A percentile compares a stretch with the other conserved stretches of the same genome.
Conservation (phyloP, 73 alveolate genomes). For the Uronychia setigera region DNA sequence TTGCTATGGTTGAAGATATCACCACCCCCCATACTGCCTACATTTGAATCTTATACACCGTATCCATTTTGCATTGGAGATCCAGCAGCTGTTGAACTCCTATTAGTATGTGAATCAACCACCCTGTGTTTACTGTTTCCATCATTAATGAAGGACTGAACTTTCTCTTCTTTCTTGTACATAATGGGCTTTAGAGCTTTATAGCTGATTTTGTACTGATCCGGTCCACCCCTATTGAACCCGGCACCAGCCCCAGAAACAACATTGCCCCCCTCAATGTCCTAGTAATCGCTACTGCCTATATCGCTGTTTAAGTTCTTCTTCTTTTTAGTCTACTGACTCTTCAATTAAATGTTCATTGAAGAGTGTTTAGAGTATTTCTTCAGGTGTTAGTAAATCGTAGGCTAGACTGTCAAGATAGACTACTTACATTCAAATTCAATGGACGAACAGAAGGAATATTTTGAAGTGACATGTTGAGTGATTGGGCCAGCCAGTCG, state of each 20-base stretch:
- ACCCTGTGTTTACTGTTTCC: neutral
- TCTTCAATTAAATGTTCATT: neutral
- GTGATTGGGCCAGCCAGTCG: neutral
- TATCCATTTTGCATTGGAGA: no score
- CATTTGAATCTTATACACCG: no score
- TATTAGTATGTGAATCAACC: no score
- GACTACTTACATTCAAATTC: neutral
- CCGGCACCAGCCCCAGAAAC: no score
- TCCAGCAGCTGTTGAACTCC: neutral
- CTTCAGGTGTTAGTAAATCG: no score
- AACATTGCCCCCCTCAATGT: neutral
- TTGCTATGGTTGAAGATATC: no score
- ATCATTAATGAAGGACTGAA: neutral
- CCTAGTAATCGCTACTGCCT: neutral
- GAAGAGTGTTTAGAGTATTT: neutral
- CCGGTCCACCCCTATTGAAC: neutral
- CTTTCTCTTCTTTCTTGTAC: neutral
- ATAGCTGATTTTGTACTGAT: neutral
- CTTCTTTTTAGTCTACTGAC: neutral
- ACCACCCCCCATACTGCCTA: no score
- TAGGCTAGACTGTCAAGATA: no score
- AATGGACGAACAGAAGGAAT: neutral
- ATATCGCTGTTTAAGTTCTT: neutral
- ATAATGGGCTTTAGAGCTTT: constrained; percentile 4
- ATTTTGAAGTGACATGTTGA: neutral